These are phyloP conservation scores for Phytophthora ohioensis DNA, from an alignment of 352 stramenopile species.

Conservation along the genomic window DNA sequence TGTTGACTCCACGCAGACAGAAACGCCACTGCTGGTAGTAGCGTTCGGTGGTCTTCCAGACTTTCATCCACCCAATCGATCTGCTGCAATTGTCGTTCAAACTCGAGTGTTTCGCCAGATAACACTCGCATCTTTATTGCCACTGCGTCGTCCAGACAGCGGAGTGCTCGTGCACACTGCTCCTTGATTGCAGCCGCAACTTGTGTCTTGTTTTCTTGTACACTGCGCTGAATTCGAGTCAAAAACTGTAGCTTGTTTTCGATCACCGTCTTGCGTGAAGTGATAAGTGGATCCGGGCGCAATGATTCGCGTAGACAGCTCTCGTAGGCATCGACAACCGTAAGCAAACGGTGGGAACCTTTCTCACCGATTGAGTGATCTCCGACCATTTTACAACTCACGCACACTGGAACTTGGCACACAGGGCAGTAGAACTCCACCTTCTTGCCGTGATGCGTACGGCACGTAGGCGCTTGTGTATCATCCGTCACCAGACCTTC, in stretches of 20 bases:
- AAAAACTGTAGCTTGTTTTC: conserved; percentile 64
- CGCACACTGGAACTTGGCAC: conserved; percentile 69
- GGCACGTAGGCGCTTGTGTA: conserved; percentile 43
- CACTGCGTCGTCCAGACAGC: conserved; percentile 51
- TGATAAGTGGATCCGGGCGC: conserved; percentile 66
- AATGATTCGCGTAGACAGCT: conserved; percentile 69
- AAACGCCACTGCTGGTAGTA: conserved; percentile 64
- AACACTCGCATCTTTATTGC: conserved; percentile 60
- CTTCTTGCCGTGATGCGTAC: conserved; percentile 57
- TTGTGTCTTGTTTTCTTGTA: conserved; percentile 54
- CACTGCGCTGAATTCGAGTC: conserved; percentile 36
- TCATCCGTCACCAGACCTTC: conserved; percentile 41
- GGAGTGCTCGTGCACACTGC: conserved; percentile 59
- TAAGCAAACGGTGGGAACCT: conserved; percentile 70
- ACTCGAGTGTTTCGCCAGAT: conserved; percentile 67
- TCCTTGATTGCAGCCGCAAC: conserved; percentile 60
- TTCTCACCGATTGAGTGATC: conserved; percentile 86
- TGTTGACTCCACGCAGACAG: conserved; percentile 74
- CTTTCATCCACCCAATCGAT: conserved; percentile 79
- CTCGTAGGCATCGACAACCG: conserved; percentile 74
- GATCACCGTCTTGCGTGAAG: conserved; percentile 72
- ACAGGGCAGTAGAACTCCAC: conserved; percentile 84
- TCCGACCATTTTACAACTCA: conserved; percentile 86
- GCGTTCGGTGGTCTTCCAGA: conserved; percentile 58
- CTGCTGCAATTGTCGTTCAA: conserved; percentile 69